Evolutionary conservation across 345 rosid species (phyloP), one percentile per base, ranked within the genome.

Genomic region (Rhodomyrtus tomentosa): DNA sequence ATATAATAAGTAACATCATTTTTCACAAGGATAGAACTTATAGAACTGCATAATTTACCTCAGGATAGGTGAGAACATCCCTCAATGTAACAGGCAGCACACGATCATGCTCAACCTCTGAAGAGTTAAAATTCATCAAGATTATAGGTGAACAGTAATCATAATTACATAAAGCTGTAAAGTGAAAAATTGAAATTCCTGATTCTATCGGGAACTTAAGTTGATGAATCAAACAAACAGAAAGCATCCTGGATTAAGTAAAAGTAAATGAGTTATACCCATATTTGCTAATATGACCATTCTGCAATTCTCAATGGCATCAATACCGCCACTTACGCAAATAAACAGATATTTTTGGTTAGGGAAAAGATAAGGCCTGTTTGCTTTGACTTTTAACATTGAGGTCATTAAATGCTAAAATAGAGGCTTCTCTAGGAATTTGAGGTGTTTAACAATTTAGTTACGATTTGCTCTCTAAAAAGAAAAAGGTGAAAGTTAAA

Each of bases 11-110:
- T 42, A 62, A 62, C 74, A 29, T 62, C 16, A 38, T 7, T 62
- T 5, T 32, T 62, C 76, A 32, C 0, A 0, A 62, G 76, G 42
- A 62, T 2, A 6, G 42, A 62, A 62, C 42, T 32, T 62, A 62
- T 32, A 62, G 5, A 62, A 62, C 42, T 32, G 22, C 76, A 62
- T 16, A 18, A 45, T 72, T 85, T 93, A 96, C 98, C 94, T 95
- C 52, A 24, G 90, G 83, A 88, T 82, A 87, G 49, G 94, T 92
- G 88, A 96, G 87, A 84, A 92, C 90, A 84, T 95, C 95, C 98
- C 92, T 94, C 84, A 96, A 87, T 9, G 98, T 90, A 83, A 87
- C 88, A 90, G 92, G 93, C 83, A 91, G 91, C 3, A 55, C 94
- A 32, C 49, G 84, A 81, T 85, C 88, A 24, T 90, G 82, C 88